Evolutionary conservation across 225 moss, liverwort and hornwort genomes (phyloP), one percentile per base, ranked within the genome.

Genomic region (Anthoceros angustus): DNA sequence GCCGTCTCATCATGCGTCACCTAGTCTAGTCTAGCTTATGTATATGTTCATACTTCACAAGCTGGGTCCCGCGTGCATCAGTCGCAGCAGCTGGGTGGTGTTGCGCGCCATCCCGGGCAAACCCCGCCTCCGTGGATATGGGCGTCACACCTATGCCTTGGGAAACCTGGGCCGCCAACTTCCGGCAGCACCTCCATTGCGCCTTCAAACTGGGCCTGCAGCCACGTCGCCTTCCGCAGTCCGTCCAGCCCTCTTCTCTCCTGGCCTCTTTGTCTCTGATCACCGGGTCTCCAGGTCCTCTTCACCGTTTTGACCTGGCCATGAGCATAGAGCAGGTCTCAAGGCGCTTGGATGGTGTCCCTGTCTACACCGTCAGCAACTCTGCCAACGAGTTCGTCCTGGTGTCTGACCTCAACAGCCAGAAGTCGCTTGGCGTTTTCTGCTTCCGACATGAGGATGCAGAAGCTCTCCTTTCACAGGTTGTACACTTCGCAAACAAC

Each of bases 341-440:
- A 4, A 87, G 72, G 77, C 84, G 87, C 74, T 84, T 98, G 43
- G 92, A 86, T 63, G 98, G 98, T 42, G 89, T 98, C 67, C 98
- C 98, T 2, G 98, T 98, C 48, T 98, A 89, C 69, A 98, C 98
- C 39, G 98, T 98, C 64, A 92, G 98, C 87, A 98, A 98, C 78
- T 86, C 98, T n/a, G 84, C 88, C 0, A 98, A 92, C 60, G 98
- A 98, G 73, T 98, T 98, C 69, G 87, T 98, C 43, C 75, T 98
- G 42, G 77, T 98, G 62, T 98, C 98, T 62, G 98, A 98, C 71
- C 66, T 84, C 26, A 98, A 84, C 70, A 84, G 92, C 42, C 87
- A 89, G 45, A 98, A 87, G 62, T 98, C 98, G 5, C 69, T 98
- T 5, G 98, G 98, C 25, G 75, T 98, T 66, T 98, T 98, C 65